Evolutionary conservation across 768 basidiomycete genomes (phyloP), one percentile per base, ranked within the genome.

Genomic region (Rhizopogon vinicolor): DNA sequence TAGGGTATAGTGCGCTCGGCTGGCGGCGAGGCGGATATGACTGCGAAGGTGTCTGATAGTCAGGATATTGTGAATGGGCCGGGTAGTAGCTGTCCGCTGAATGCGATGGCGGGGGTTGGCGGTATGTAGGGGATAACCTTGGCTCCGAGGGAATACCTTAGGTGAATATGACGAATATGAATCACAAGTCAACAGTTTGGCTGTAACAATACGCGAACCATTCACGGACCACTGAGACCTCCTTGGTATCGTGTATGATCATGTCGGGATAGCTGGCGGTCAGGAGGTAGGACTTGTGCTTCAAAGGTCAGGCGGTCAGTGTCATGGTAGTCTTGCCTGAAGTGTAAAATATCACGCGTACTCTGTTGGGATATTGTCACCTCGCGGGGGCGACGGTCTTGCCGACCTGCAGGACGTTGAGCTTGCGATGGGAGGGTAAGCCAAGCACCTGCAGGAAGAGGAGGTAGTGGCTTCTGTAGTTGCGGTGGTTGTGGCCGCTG

Each of bases 391-490:
- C 12, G 37, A 16, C 50, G 44, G 8, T 63, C 52, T 31, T 54
- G 40, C 9, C n/a, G n/a, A 13, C 25, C 42, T 41, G 31, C 33
- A 45, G 25, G 44, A 14, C 41, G 41, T 8, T 28, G 52, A 18
- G 52, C 43, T 1, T 55, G 18, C 6, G 44, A 19, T 10, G 31
- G 31, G 31, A 33, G 31, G 31, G 31, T 10, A 53, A 60, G 43
- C 16, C 48, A 56, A 12, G 53, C 43, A 37, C 29, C 22, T 29
- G 7, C 8, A 33, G 35, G 25, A 37, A 50, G 41, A 35, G 39
- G 13, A 18, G 42, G n/a, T 25, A 46, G 57, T 40, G 62, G 68
- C 44, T 54, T 41, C 35, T 58, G 49, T 46, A 33, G 31, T 48
- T 51, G 44, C 5, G 55, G 9, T 3, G 46, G 46, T 35, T 58